Percentiles rank a stretch among this genome's conserved stretches.
phyloP scores from a whole-genome alignment of 169 alveolate genomes.

The Babesia bovis region DNA sequence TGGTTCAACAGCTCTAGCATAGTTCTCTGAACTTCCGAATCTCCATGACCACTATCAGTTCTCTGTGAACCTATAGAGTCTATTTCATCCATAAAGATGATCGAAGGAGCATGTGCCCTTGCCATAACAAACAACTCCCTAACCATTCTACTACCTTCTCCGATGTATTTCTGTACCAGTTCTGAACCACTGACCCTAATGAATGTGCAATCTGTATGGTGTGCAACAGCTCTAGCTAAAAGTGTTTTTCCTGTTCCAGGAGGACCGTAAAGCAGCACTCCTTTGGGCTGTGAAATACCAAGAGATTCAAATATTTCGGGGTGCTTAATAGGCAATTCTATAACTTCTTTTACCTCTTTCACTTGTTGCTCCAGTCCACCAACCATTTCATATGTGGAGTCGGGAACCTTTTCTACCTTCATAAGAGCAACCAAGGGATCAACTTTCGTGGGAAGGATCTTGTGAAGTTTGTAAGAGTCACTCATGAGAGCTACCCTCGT shows the following conservation, averaged over 20 bases:
- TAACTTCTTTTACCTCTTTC: slow-evolving; percentile 98
- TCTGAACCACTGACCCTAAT: slow-evolving; percentile 99
- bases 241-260: slow-evolving; percentile 97
- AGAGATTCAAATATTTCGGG: slow-evolving; percentile 98
- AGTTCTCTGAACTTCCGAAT: slow-evolving; percentile 90
- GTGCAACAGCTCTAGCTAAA: slow-evolving; percentile 99
- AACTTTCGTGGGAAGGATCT: slow-evolving; percentile 94
- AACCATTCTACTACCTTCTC: slow-evolving; percentile 99
- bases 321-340: slow-evolving; percentile 98
- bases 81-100: slow-evolving; percentile 98
- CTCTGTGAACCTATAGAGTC: slow-evolving; percentile 94
- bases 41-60: slow-evolving; percentile 91
- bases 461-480: slow-evolving; percentile 91
- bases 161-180: slow-evolving; percentile 97
- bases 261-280: slow-evolving; percentile 97
- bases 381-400: slow-evolving; percentile 97
- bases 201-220: slow-evolving; percentile 98
- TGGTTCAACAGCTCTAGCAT: slow-evolving; percentile 96
- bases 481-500: slow-evolving; percentile 90
- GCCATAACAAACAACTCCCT: slow-evolving; percentile 97
- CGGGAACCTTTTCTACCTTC: slow-evolving; percentile 99
- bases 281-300: slow-evolving; percentile 99
- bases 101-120: slow-evolving; percentile 94
- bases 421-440: slow-evolving; percentile 98
- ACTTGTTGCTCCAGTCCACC: slow-evolving; percentile 99